phyloP scores from a whole-genome alignment of 1,284 basidiomycete genomes.

The Cystobasidiaceae sp. region DNA sequence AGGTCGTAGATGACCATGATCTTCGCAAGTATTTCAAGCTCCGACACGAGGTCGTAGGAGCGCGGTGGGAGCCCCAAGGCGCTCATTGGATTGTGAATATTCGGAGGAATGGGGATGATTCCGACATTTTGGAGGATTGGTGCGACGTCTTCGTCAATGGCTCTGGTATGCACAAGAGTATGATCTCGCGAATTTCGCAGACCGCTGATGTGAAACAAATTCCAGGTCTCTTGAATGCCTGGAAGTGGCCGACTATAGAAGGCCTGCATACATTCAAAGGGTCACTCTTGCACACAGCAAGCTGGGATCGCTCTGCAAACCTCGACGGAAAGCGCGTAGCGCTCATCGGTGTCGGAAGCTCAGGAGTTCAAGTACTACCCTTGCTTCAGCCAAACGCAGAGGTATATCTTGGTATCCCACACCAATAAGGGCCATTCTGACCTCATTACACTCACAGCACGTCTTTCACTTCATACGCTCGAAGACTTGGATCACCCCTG shows the following conservation, averaged over 20 bases:
- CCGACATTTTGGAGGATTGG: constrained; percentile 37
- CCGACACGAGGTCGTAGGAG: constrained; percentile 37
- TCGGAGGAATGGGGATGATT: constrained; percentile 25
- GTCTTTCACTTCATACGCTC: constrained; percentile 41
- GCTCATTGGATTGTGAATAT: constrained; percentile 41
- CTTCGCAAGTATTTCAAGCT: constrained; percentile 40
- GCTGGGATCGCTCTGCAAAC: constrained; percentile 14
- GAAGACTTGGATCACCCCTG: constrained; percentile 42
- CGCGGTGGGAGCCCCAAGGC: constrained; percentile 35
- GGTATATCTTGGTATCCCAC: constrained; percentile 34
- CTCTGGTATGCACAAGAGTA: constrained; percentile 2
- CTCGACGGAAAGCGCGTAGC: constrained; percentile 30
- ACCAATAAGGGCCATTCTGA: too few relatives aligned
- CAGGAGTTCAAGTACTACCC: constrained; percentile 41
- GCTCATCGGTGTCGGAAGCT: constrained; percentile 31
- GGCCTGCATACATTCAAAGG: constrained; percentile 42
- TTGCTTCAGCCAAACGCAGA: constrained; percentile 36
- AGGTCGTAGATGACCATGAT: constrained; percentile 38
- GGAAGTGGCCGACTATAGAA: constrained; percentile 42
- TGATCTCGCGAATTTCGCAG: constrained; percentile 19
- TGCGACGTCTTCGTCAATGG: constrained; percentile 44
- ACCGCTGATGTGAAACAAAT: not conserved
- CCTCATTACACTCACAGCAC: constrained; percentile 34
- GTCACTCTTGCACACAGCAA: constrained; percentile 39
- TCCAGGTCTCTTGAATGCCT: constrained; percentile 34